Evolutionary conservation across 2,329 filamentous ascomycete species (phyloP).

Genomic region (Uncinocarpus reesii): DNA sequence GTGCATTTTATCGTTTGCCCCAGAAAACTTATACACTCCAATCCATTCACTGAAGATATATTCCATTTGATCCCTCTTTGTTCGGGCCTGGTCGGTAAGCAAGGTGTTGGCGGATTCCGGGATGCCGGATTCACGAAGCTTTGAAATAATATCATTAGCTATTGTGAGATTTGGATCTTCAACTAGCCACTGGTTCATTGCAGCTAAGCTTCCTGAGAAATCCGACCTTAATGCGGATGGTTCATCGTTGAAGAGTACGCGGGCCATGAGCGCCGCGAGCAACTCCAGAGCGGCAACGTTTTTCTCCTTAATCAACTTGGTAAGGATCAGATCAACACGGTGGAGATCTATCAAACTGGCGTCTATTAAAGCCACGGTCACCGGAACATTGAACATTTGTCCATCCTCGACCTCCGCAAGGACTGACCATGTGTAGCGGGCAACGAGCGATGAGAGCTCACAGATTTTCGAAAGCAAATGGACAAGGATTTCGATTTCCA

Average conservation of each 20-base stretch:
- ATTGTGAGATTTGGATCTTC: conserved; percentile 58
- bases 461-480: conserved; percentile 53
- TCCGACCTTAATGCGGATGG: conserved; percentile 73
- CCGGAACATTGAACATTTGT: conserved; percentile 52
- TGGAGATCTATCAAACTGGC: conserved; percentile 52
- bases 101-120: conserved; percentile 46
- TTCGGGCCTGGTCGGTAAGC: conserved; percentile 46
- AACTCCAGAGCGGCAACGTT: conserved; percentile 66
- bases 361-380: conserved; percentile 51
- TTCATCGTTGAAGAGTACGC: conserved; percentile 65
- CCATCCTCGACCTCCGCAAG: conserved; percentile 47
- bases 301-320: conserved; percentile 60
- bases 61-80: conserved; percentile 72
- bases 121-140: conserved; percentile 47
- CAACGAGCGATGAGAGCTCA: conserved; percentile 48
- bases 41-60: conserved; percentile 97
- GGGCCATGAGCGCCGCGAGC: conserved; percentile 67
- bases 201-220: conserved; percentile 72
- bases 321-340: conserved; percentile 59
- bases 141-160: conserved; percentile 61
- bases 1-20: conserved; percentile 60
- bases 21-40: conserved; percentile 65
- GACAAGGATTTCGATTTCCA: conserved; percentile 55
- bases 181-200: conserved; percentile 67
- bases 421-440: conserved; percentile 42